A percentile compares a stretch with the other conserved stretches of the same genome.
These are phyloP conservation scores for Emericellopsis cladophorae DNA, from an alignment of 2,329 filamentous ascomycete genomes.

Conservation along the genomic window DNA sequence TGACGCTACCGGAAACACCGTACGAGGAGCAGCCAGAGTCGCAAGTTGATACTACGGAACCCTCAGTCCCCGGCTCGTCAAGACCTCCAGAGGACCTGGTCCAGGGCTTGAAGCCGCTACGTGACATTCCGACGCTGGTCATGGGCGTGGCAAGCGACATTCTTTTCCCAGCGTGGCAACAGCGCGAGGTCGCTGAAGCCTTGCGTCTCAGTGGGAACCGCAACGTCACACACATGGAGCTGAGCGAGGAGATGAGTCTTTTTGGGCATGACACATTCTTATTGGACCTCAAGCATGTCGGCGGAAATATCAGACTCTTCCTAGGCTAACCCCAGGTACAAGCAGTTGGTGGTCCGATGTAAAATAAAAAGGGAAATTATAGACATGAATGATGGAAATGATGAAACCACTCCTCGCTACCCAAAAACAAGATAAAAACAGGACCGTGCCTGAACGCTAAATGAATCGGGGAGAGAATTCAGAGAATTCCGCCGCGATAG, in stretches of 20 bases:
- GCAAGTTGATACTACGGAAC: conserved; percentile 12
- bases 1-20: conserved; percentile 70
- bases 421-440: not conserved
- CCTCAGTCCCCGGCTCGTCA: conserved; percentile 16
- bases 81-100: conserved; percentile 70
- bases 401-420: not conserved
- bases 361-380: not conserved
- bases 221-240: conserved; percentile 74
- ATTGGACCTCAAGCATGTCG: conserved; percentile 83
- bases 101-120: conserved; percentile 56
- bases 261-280: conserved; percentile 97
- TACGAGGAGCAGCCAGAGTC: conserved; percentile 66
- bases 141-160: conserved; percentile 95
- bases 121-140: conserved; percentile 71
- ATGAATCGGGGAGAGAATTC: conserved; percentile 4
- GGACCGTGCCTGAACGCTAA: not conserved
- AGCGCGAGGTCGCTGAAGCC: conserved; percentile 82
- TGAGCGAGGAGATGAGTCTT: conserved; percentile 85
- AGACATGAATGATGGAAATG: not conserved
- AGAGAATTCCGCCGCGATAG: conserved; percentile 2
- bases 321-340: conserved; percentile 34
- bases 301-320: conserved; percentile 71
- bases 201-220: conserved; percentile 66
- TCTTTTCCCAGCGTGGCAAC: conserved; percentile 95
- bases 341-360: not conserved